These are phyloP conservation scores for Gossypium stocksii DNA, from an alignment of 345 rosid species.

Conservation along the genomic window DNA sequence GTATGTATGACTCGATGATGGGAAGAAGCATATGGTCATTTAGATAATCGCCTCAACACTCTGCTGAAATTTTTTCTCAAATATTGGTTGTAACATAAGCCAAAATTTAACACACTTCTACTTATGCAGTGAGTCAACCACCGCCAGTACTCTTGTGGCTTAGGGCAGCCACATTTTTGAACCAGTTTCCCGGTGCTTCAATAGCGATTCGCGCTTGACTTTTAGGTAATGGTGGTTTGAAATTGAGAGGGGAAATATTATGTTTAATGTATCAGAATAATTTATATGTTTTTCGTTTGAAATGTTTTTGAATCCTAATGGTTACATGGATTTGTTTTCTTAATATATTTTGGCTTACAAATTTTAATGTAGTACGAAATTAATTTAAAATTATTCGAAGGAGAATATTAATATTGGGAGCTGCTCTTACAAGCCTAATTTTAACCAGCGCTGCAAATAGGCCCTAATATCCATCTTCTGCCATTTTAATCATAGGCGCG, in stretches of 20 bases:
- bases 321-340: background rate
- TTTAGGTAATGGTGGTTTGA: background rate
- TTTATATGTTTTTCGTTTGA: background rate
- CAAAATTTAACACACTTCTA: background rate
- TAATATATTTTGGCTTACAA: background rate
- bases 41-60: no score
- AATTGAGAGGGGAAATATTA: background rate
- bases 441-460: no score
- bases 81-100: background rate
- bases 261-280: slow-evolving; percentile 1
- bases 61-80: no score
- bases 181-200: background rate
- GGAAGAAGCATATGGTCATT: no score
- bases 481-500: no score
- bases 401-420: no score
- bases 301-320: background rate
- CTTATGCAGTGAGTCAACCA: slow-evolving; percentile 54
- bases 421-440: no score
- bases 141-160: slow-evolving; percentile 67
- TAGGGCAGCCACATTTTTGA: slow-evolving; percentile 11
- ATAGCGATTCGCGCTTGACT: background rate
- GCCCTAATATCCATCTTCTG: no score
- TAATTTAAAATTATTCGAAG: no score
- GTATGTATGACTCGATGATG: background rate
- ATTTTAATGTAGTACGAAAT: no score